phyloP scores from a whole-genome alignment of 1,139 yeast genomes.

The Suhomyces yuchorum region DNA sequence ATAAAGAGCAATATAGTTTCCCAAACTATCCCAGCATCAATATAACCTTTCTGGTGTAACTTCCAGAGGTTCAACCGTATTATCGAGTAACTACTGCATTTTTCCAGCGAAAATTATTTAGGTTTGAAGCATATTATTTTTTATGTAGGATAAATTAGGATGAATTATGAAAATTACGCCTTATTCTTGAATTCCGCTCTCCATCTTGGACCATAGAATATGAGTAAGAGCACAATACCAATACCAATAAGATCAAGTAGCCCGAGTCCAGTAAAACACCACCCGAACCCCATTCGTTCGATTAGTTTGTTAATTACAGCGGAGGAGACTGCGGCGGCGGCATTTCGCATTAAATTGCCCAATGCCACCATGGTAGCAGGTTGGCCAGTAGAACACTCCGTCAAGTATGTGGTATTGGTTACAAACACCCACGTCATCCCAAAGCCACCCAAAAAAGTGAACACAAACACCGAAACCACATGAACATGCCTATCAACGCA shows the following conservation, averaged over 20 bases:
- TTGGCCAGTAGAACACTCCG: slow-evolving; percentile 53
- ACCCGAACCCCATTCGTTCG: slow-evolving; percentile 52
- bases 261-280: slow-evolving; percentile 62
- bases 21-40: not conserved
- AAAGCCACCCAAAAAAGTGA: slow-evolving; percentile 50
- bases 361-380: slow-evolving; percentile 61
- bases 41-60: not conserved
- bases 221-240: slow-evolving; percentile 27
- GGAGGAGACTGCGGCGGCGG: slow-evolving; percentile 59
- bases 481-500: slow-evolving; percentile 46
- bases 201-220: slow-evolving; percentile 33
- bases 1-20: not conserved
- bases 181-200: slow-evolving; percentile 19
- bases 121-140: not conserved
- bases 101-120: no score
- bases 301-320: slow-evolving; percentile 46
- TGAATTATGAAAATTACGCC: no score
- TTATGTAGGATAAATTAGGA: slow-evolving; percentile 1
- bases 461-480: slow-evolving; percentile 44
- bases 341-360: slow-evolving; percentile 56
- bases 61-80: not conserved
- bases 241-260: slow-evolving; percentile 40
- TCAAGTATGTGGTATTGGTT: slow-evolving; percentile 57
- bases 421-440: slow-evolving; percentile 64
- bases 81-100: not conserved